phyloP scores from a whole-genome alignment of 2,329 filamentous ascomycete genomes.

The Juglanconis oblonga region DNA sequence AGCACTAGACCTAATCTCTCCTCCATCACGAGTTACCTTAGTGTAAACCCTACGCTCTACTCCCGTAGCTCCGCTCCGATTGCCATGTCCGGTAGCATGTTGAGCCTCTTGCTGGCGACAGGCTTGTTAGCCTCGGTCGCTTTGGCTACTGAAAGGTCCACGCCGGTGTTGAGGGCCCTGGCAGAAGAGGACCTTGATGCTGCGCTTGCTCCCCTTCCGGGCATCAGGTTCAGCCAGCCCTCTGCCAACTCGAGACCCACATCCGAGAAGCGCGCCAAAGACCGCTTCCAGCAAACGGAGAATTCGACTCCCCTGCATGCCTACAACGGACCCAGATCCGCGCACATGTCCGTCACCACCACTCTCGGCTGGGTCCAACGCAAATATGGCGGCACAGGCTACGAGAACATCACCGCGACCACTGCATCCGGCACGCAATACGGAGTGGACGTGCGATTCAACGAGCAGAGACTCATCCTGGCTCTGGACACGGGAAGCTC shows the following conservation, averaged over 20 bases:
- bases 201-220: not conserved
- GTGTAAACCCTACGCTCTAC: too few species aligned
- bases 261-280: not conserved
- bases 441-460: slow-evolving; percentile 33
- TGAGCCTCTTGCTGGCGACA: not conserved
- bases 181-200: not conserved
- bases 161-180: not conserved
- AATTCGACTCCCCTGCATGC: not conserved
- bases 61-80: too few species aligned
- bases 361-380: slow-evolving; percentile 20
- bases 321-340: not conserved
- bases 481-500: slow-evolving; percentile 50
- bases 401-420: slow-evolving; percentile 32
- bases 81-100: not conserved
- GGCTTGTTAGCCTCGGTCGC: not conserved
- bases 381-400: slow-evolving; percentile 23
- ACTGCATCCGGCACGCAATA: slow-evolving; percentile 32
- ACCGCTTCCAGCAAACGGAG: slow-evolving; percentile 4
- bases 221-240: not conserved
- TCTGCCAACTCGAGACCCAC: not conserved
- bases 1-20: too few species aligned
- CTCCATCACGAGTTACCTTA: too few species aligned
- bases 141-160: not conserved
- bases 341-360: not conserved
- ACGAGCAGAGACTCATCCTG: slow-evolving; percentile 22